Evolutionary conservation across 2,329 filamentous ascomycete genomes (phyloP).

Genomic region (Calonectria ilicicola): DNA sequence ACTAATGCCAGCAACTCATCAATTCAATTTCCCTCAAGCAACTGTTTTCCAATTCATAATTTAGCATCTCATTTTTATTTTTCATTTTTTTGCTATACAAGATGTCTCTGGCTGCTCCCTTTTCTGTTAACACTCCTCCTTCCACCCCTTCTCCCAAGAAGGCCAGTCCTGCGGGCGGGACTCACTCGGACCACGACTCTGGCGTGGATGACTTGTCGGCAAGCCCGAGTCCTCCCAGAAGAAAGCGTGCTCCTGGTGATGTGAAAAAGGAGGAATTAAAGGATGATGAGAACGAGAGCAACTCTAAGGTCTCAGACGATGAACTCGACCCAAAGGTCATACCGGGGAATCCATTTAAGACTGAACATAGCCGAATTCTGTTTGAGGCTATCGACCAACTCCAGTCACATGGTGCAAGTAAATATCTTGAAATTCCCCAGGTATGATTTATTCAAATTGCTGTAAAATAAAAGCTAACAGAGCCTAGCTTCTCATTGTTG

Average conservation of each 20-base stretch:
- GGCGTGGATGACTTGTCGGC: background rate
- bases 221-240: background rate
- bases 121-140: background rate
- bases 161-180: background rate
- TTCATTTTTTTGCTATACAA: background rate
- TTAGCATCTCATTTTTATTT: background rate
- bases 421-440: slow-evolving; percentile 49
- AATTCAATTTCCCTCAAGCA: background rate
- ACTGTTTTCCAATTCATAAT: background rate
- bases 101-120: background rate
- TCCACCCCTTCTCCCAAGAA: background rate
- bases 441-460: slow-evolving; percentile 34
- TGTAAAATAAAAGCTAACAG: background rate
- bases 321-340: slow-evolving; percentile 11
- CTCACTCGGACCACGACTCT: background rate
- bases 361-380: slow-evolving; percentile 46
- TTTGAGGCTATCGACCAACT: slow-evolving; percentile 53
- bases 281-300: slow-evolving; percentile 37
- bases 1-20: background rate
- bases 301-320: background rate
- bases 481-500: slow-evolving; percentile 50
- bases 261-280: background rate
- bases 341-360: slow-evolving; percentile 49
- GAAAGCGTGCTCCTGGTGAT: background rate
- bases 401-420: slow-evolving; percentile 45